Conservation (phyloP, 331 rosid species). For the Arachis monticola region DNA sequence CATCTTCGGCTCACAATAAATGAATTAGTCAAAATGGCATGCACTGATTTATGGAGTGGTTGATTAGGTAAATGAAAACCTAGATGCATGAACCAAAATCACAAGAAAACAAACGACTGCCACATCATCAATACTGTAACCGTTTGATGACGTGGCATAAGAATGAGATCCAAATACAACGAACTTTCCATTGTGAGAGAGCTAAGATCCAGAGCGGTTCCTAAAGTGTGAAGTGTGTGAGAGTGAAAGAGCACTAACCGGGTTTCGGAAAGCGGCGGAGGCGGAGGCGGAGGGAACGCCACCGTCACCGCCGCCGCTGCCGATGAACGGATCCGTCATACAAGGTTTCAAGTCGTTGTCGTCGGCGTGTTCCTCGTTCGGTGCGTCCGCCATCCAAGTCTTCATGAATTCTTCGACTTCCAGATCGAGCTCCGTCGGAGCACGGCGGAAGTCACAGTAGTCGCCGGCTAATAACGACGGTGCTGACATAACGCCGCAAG, state of each 20-base stretch:
- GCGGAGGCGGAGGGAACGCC: not conserved
- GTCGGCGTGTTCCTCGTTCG: not conserved
- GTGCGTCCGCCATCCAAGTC: not conserved
- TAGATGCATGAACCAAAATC: not conserved
- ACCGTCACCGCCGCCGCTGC: not conserved
- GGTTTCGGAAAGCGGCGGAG: slow-evolving; percentile 14
- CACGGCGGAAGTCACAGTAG: slow-evolving; percentile 28
- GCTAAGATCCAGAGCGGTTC: not conserved
- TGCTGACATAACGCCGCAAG: slow-evolving; percentile 6
- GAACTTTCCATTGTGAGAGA: not conserved
- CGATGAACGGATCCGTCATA: slow-evolving; percentile 25
- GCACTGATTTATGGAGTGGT: not conserved
- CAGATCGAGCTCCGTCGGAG: slow-evolving; percentile 15
- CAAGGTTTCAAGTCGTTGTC: slow-evolving; percentile 39
- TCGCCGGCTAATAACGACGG: slow-evolving; percentile 1
- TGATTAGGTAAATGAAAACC: not conserved
- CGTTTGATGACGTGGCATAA: not conserved
- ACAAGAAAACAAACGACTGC: not conserved
- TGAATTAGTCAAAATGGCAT: not conserved
- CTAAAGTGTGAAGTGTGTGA: slow-evolving; percentile 31
- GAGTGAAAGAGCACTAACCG: slow-evolving; percentile 43
- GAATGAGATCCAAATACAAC: not conserved
- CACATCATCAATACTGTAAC: not conserved
- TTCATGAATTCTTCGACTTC: slow-evolving; percentile 18
- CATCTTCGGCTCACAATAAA: no score